Evolutionary conservation across 108 stramenopile species (phyloP), one percentile per base, ranked within the genome.

Genomic region (Aureococcus anophagefferens): DNA sequence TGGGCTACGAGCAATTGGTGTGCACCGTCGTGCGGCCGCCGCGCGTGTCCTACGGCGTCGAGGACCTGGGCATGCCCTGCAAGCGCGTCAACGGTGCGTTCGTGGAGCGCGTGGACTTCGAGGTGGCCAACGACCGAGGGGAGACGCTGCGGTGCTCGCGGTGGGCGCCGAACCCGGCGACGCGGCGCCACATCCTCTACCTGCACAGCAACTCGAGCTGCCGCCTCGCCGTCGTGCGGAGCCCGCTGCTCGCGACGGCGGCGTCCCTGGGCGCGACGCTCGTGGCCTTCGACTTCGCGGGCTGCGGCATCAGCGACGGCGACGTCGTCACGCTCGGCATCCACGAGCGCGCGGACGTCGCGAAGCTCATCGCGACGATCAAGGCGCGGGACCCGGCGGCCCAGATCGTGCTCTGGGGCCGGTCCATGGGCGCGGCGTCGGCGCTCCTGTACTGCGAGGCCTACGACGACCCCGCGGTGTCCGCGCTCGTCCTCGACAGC

Each of bases 361-460:
- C 40, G 33, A 37, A 70, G 16, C 70, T 72, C 28, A 14, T 76
- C 33, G 40, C 31, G 31, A 40, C 80, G 68, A 64, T 87, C 0
- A 74, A 83, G 0, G 33, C 17, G 33, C 64, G 74, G 0, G 78
- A 75, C 31, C 36, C 62, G 30, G 65, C 66, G 30, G 37, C 66
- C 62, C 67, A 71, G 28, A 80, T 87, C 28, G 84, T 72, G 25
- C 65, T 87, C 32, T 87, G 86, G 86, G 86, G 86, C 7, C 83
- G 86, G 36, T 70, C 67, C 62, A 87, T 87, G 86, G 86, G 86
- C 64, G 86, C 86, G 16, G 86, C 81, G 28, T 83, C 86, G 21
- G 83, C 86, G 11, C 81, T 87, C 28, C 37, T 87, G 68, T 81
- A 84, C 66, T 18, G 51, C 51, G 81, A 77, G 0, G 83, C 80